Evolutionary conservation across 805 yeast genomes (phyloP), one percentile per base, ranked within the genome.

Genomic region (Candida krabiensis): DNA sequence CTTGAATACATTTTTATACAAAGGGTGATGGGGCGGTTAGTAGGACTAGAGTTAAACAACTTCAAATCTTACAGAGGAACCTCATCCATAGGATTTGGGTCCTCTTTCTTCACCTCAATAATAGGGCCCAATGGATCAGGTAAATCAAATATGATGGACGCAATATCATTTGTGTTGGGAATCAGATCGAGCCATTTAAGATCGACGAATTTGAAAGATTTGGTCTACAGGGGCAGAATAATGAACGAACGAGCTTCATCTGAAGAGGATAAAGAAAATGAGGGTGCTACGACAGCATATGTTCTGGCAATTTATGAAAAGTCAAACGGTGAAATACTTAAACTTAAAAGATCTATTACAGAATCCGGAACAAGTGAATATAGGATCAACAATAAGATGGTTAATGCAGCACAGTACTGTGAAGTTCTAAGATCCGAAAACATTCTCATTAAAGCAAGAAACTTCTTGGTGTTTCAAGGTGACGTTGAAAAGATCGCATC

Each of bases 91-190:
- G 95, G 93, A 2, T 85, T 93, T 61, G 96, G 96, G 0, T 72
- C 81, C 9, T 77, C 90, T 0, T 71, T 75, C 43, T 93, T 93
- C 67, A 87, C 96, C 1, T 83, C 95, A 30, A 86, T 93, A 45
- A 86, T 93, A 41, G 99, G 99, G 1, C 98, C 98, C n/a, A 93
- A 93, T 70, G 99, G 99, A 7, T 85, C 96, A 9, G 99, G 99
- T 2, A 93, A 93, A 63, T 90, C 98, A 12, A 93, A 95, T 56
- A 97, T 93, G 47, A 93, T 93, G 60, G 99, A 95, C 60, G 88
- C 97, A 4, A 80, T 93, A 72, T 73, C 95, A 23, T 93, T 93
- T 61, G 98, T 91, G 7, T 71, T 93, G 25, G 99, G 99, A 18
- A 80, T 91, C 33, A 70, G 83, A 50, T 75, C 88, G 15, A 64